Evolutionary conservation across 2,329 filamentous ascomycete species (phyloP).

Genomic region (Thelonectria rubi): DNA sequence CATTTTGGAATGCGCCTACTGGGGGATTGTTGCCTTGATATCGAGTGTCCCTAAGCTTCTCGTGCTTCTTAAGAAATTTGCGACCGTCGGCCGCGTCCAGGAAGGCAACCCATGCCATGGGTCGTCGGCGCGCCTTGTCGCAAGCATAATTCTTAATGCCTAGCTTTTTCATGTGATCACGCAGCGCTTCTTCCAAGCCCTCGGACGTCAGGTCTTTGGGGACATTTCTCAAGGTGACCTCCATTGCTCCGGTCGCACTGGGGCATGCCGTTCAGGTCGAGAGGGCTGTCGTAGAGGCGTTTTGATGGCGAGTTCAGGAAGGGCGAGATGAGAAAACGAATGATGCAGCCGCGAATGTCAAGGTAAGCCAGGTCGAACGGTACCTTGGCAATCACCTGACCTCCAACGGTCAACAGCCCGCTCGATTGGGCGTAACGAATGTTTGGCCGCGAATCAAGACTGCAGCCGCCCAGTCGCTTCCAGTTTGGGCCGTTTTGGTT

Average conservation of each 20-base stretch:
- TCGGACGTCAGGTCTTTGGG: slow-evolving; percentile 52
- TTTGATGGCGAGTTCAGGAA: neutral
- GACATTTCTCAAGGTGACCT: slow-evolving; percentile 56
- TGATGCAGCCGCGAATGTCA: neutral
- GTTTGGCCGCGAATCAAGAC: neutral
- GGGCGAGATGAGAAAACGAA: neutral
- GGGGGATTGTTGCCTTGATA: slow-evolving; percentile 16
- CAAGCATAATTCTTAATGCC: slow-evolving; percentile 54
- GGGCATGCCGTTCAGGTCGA: neutral
- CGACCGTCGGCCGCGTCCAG: slow-evolving; percentile 50
- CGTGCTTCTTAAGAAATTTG: slow-evolving; percentile 53
- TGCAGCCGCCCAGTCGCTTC: too few species aligned
- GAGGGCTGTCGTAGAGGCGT: neutral
- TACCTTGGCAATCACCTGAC: neutral
- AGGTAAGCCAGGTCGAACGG: too few species aligned
- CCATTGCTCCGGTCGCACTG: slow-evolving; percentile 47
- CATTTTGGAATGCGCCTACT: neutral
- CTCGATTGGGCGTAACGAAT: neutral
- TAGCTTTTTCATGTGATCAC: slow-evolving; percentile 51
- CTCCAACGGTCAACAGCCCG: neutral
- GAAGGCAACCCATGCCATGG: slow-evolving; percentile 55
- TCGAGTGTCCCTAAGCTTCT: slow-evolving; percentile 34
- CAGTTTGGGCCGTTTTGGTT: neutral
- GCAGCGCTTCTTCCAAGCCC: slow-evolving; percentile 50
- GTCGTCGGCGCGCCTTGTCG: slow-evolving; percentile 51